phyloP scores from a whole-genome alignment of 495 filamentous ascomycete genomes.

The Venustampulla echinocandica region DNA sequence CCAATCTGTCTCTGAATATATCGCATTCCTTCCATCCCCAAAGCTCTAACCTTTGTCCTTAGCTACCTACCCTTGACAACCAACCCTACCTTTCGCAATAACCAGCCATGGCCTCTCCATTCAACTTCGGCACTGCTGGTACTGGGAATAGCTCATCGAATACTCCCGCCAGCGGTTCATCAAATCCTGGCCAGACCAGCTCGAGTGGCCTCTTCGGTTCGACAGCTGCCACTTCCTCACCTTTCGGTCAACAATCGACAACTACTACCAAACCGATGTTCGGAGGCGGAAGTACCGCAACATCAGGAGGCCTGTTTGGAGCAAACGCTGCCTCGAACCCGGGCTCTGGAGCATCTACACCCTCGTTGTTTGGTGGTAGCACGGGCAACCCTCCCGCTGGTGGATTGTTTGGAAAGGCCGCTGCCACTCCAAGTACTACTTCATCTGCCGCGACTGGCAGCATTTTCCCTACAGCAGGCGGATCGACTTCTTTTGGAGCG shows the following conservation, averaged over 20 bases:
- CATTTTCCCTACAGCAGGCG: background rate
- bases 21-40: background rate
- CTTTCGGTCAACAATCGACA: constrained; percentile 15
- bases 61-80: background rate
- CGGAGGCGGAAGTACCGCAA: constrained; percentile 16
- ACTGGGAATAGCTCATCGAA: constrained; percentile 32
- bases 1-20: background rate
- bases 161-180: constrained; percentile 19
- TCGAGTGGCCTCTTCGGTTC: constrained; percentile 39
- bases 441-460: constrained; percentile 2
- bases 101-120: background rate
- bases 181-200: constrained; percentile 25
- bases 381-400: constrained; percentile 14
- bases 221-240: constrained; percentile 16
- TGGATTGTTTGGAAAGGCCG: constrained; percentile 5
- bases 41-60: background rate
- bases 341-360: constrained; percentile 16
- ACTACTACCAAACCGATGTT: constrained; percentile 10
- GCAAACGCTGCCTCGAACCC: constrained; percentile 17
- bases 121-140: constrained; percentile 17
- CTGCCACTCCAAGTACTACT: constrained; percentile 1
- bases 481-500: background rate
- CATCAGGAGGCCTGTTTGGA: constrained; percentile 27
- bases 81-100: background rate
- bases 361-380: constrained; percentile 19